Evolutionary conservation across 1,284 basidiomycete species (phyloP).

Genomic region (Trametes polyzona): DNA sequence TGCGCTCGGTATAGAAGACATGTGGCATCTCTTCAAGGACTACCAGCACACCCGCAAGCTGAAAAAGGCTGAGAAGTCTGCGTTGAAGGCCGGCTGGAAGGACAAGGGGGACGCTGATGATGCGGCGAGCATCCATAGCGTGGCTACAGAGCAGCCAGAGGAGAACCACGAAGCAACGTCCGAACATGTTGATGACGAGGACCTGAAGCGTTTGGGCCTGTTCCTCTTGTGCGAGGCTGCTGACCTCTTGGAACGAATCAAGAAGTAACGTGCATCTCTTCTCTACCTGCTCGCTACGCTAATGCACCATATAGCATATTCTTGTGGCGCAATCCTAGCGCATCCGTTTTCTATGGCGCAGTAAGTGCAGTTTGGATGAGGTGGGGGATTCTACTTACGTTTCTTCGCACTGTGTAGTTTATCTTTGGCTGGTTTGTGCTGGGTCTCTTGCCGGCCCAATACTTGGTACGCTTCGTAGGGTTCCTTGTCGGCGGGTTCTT

Average conservation of each 20-base stretch:
- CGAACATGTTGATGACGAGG: constrained; percentile 40
- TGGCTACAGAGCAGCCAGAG: constrained; percentile 36
- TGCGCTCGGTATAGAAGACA: constrained; percentile 51
- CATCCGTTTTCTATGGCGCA: constrained; percentile 51
- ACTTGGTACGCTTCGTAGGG: constrained; percentile 51
- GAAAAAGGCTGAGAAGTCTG: constrained; percentile 29
- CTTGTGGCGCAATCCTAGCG: constrained; percentile 59
- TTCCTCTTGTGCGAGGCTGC: constrained; percentile 49
- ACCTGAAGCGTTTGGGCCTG: constrained; percentile 49
- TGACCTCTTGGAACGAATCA: constrained; percentile 67
- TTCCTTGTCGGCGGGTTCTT: constrained; percentile 54
- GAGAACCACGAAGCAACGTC: constrained; percentile 31
- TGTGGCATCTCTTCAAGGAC: constrained; percentile 54
- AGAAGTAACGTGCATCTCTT: constrained; percentile 53
- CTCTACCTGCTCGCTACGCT: neutral
- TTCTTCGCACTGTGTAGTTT: constrained; percentile 30
- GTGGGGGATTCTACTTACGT: neutral
- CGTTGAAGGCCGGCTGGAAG: neutral
- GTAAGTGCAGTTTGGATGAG: constrained; percentile 39
- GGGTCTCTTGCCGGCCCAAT: constrained; percentile 52
- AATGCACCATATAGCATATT: constrained; percentile 50
- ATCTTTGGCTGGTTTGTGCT: constrained; percentile 43
- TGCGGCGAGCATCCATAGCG: constrained; percentile 12
- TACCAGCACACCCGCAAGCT: constrained; percentile 34
- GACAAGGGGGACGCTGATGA: constrained; percentile 5